phyloP scores from a whole-genome alignment of 768 basidiomycete species.

The Termitomyces titanicus region DNA sequence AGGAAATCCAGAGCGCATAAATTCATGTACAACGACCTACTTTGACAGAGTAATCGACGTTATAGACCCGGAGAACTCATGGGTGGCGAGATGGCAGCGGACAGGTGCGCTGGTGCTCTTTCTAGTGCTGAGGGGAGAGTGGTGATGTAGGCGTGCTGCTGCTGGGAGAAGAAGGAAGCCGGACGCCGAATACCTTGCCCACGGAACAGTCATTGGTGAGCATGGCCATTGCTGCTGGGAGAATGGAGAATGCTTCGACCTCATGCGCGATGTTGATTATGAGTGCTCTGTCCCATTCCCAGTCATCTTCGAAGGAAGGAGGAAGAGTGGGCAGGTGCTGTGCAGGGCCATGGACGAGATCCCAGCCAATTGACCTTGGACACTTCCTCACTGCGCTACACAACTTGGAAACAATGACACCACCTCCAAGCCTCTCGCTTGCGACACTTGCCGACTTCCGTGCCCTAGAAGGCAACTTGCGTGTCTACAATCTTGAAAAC shows the following conservation, averaged over 20 bases:
- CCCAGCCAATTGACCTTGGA: constrained; percentile 7
- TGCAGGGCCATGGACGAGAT: too few species aligned
- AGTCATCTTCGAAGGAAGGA: too few species aligned
- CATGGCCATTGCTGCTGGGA: constrained; percentile 19
- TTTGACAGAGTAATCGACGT: constrained; percentile 92
- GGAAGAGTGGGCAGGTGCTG: too few species aligned
- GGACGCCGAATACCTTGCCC: constrained; percentile 16
- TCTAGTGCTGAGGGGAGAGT: not conserved
- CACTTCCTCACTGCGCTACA: constrained; percentile 12
- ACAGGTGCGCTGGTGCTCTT: constrained; percentile 63
- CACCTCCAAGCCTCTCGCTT: constrained; percentile 4
- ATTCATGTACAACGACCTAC: constrained; percentile 84
- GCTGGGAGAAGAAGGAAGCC: not conserved
- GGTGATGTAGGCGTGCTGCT: not conserved
- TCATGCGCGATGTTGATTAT: constrained; percentile 18
- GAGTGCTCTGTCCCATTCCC: constrained; percentile 13
- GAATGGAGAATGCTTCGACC: constrained; percentile 10
- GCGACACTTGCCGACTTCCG: constrained; percentile 5
- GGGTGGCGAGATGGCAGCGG: constrained; percentile 97
- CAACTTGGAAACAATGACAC: not conserved
- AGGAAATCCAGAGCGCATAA: constrained; percentile 77
- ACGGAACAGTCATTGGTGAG: constrained; percentile 17
- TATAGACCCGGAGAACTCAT: constrained; percentile 81
- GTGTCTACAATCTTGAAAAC: constrained; percentile 11
- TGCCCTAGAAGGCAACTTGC: constrained; percentile 8